Base-by-base conservation (phyloP, 352 stramenopile genomes). In the Globisporangium carolinianum region DNA sequence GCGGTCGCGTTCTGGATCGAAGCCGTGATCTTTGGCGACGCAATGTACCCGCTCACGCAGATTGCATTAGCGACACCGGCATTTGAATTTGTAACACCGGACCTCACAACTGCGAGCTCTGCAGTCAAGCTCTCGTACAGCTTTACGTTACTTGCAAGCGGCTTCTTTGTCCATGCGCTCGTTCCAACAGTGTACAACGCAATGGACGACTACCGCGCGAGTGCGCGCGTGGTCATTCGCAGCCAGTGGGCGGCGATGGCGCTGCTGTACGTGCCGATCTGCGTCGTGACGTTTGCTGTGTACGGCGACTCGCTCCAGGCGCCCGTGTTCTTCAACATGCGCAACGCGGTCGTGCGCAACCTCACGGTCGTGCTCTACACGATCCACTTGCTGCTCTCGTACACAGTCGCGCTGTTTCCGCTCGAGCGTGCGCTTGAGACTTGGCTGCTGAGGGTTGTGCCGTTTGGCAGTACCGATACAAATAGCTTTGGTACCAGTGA, bases 261-360 rank as follows among this genome's bases (percentile, higher is more conserved):
- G 50, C 17, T 85, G 35, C 49, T 91, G 24, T 91, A 91, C 60
- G 60, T 89, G 32, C 82, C 82, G 7, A 80, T 91, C 61, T 91
- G 82, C 67, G 76, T 72, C 55, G 66, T 91, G 50, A 89, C 79
- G 24, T 91, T 84, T 60, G 79, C 82, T 1, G 82, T 89, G 8
- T 91, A 91, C 55, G 82, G 82, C 2, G 70, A 72, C n/a, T 87
- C 77, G 36, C 71, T 91, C 1, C 67, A 89, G 62, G 79, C 82
- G 36, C 82, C 82, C 0, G 75, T 91, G 24, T 88, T 91, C 61
- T 91, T 91, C 64, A 91, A 91, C 57, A 87, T 91, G 79, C 77
- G 82, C 51, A 91, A 89, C 62, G 58, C 66, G 6, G 64, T 87
- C 53, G 79, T 91, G 57, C 79, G 79, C 38, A 81, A 87, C 58